These are phyloP conservation scores for Phytopythium litorale DNA, from an alignment of 352 stramenopile genomes.

Conservation along the genomic window DNA sequence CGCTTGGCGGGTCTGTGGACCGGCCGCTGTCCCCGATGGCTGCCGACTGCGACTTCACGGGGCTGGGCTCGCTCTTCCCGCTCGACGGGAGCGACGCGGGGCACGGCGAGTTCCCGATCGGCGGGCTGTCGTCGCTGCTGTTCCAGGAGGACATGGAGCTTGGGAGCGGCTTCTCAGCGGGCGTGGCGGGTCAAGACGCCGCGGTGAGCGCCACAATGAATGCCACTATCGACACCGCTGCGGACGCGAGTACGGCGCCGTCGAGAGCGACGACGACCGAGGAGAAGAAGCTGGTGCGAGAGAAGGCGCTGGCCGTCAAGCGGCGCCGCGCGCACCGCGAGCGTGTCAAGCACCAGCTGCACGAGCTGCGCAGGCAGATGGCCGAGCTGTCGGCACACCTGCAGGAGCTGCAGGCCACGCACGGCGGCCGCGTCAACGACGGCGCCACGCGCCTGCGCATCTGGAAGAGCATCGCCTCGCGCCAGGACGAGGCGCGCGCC, in stretches of 20 bases:
- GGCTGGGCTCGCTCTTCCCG: not conserved
- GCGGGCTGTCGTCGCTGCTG: not conserved
- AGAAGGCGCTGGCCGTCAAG: slow-evolving; percentile 9
- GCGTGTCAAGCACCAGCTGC: slow-evolving; percentile 6
- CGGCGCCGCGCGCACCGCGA: slow-evolving; percentile 6
- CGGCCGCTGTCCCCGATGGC: not conserved
- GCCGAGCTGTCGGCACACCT: slow-evolving; percentile 7
- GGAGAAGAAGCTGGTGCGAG: not conserved
- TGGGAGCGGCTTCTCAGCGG: not conserved
- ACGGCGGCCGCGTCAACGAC: not conserved
- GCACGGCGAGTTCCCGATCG: not conserved
- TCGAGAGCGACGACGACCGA: not conserved
- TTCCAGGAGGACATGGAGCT: not conserved
- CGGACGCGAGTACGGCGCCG: not conserved
- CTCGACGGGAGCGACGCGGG: not conserved
- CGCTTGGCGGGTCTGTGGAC: not conserved
- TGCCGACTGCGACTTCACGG: not conserved
- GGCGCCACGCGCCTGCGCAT: slow-evolving; percentile 3
- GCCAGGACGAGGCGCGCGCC: slow-evolving; percentile 4
- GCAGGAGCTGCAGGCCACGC: not conserved
- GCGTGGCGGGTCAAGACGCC: not conserved
- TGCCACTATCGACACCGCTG: no score
- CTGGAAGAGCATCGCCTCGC: slow-evolving; percentile 5
- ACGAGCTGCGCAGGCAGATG: slow-evolving; percentile 1
- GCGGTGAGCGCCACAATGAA: no score